A percentile compares a stretch with the other conserved stretches of the same genome.
Conservation (phyloP, 805 yeast species). For the Metschnikowia borealis region DNA sequence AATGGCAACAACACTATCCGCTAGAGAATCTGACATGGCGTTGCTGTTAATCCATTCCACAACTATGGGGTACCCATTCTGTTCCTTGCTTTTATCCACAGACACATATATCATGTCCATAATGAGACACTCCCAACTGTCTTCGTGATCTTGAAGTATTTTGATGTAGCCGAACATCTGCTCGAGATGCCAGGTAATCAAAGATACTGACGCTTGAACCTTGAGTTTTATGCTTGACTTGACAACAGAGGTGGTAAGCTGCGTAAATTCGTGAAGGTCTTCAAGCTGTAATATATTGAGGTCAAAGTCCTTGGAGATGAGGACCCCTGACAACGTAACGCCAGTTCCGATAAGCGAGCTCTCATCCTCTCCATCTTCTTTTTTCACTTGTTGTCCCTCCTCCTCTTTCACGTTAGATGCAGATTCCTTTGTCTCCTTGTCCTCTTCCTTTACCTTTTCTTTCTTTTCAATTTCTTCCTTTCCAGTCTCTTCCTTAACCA, state of each 20-base stretch:
- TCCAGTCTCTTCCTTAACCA: slow-evolving; percentile 16
- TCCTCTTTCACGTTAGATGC: neutral
- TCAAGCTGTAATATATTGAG: slow-evolving; percentile 76
- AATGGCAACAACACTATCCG: slow-evolving; percentile 90
- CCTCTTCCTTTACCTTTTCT: slow-evolving; percentile 3
- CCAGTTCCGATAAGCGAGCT: slow-evolving; percentile 23
- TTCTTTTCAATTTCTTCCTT: neutral
- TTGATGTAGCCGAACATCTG: slow-evolving; percentile 93
- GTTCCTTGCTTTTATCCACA: slow-evolving; percentile 33
- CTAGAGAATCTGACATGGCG: slow-evolving; percentile 80
- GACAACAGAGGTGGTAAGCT: slow-evolving; percentile 77
- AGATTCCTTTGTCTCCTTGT: neutral
- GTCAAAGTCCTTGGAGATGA: slow-evolving; percentile 89
- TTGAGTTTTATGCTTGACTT: slow-evolving; percentile 76
- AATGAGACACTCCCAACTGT: slow-evolving; percentile 41
- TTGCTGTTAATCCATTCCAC: slow-evolving; percentile 90
- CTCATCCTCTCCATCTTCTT: slow-evolving; percentile 12
- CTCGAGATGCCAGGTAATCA: slow-evolving; percentile 82
- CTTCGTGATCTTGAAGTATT: slow-evolving; percentile 53
- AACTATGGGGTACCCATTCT: slow-evolving; percentile 43
- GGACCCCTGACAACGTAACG: slow-evolving; percentile 64
- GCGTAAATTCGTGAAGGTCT: slow-evolving; percentile 86
- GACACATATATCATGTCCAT: slow-evolving; percentile 43
- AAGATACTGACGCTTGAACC: slow-evolving; percentile 75
- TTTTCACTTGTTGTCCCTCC: slow-evolving; percentile 5